Evolutionary conservation across 305 asterid genomes (phyloP).

Genomic region (Fraxinus nigra): DNA sequence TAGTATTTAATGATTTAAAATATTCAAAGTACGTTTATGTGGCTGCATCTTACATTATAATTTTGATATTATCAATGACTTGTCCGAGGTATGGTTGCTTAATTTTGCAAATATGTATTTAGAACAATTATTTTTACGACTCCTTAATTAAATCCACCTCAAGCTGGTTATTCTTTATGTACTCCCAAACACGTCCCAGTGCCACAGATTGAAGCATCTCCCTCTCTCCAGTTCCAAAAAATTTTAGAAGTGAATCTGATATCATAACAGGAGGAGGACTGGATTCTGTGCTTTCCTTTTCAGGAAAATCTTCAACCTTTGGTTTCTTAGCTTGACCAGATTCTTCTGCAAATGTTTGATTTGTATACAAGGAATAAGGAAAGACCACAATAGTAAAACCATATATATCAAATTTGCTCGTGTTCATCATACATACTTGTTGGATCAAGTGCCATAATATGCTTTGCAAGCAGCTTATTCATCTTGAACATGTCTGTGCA

Average conservation of each 20-base stretch:
- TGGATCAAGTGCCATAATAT: conserved; percentile 57
- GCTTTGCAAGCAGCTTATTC: conserved; percentile 77
- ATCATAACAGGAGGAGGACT: conserved; percentile 36
- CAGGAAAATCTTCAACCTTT: conserved; percentile 44
- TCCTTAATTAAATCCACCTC: conserved; percentile 40
- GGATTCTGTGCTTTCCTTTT: conserved; percentile 30
- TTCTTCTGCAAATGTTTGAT: conserved; percentile 39
- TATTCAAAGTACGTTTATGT: neutral
- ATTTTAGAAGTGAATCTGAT: conserved; percentile 65
- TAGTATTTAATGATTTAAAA: neutral
- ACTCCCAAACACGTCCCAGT: conserved; percentile 61
- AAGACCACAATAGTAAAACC: neutral
- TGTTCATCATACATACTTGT: conserved; percentile 38
- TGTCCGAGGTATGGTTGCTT: neutral
- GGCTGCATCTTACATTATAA: neutral
- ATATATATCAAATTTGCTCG: neutral
- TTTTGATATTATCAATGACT: neutral
- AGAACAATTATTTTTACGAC: neutral
- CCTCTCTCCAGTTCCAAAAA: conserved; percentile 52
- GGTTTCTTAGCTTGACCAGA: conserved; percentile 51
- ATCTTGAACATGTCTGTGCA: conserved; percentile 80
- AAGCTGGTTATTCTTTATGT: conserved; percentile 61
- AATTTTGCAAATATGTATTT: neutral
- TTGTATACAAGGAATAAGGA: neutral
- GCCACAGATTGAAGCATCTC: conserved; percentile 64